A percentile compares a stretch with the other conserved stretches of the same genome.
Evolutionary conservation across 2,329 filamentous ascomycete species (phyloP).

Genomic region (Arthrinium puccinioides): DNA sequence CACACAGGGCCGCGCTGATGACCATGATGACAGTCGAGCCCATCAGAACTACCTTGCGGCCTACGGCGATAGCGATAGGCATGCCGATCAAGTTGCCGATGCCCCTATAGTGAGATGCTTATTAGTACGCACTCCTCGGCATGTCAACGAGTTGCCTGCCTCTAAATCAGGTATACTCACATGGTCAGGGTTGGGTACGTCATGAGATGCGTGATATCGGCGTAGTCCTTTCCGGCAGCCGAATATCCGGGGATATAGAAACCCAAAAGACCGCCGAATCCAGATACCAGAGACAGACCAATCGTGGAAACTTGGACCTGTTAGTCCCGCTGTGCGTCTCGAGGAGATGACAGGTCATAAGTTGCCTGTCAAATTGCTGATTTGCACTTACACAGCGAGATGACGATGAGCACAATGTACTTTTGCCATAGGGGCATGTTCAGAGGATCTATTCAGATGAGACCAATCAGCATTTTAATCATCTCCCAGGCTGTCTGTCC

Average conservation of each 20-base stretch:
- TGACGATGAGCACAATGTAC: conserved; percentile 15
- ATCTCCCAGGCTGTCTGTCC: no score
- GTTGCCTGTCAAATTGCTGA: neutral
- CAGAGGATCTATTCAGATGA: conserved; percentile 21
- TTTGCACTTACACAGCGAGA: conserved; percentile 17
- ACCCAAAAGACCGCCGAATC: conserved; percentile 30
- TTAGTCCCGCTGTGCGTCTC: neutral
- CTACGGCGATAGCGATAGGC: conserved; percentile 27
- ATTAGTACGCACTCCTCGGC: no score
- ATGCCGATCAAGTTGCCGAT: conserved; percentile 22
- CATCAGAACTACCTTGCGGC: conserved; percentile 24
- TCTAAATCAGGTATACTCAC: no score
- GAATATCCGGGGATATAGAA: conserved; percentile 33
- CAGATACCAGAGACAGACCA: conserved; percentile 29
- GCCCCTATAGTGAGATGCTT: conserved; percentile 15
- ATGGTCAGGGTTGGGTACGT: conserved; percentile 22
- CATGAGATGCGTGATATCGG: conserved; percentile 30
- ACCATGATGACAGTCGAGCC: conserved; percentile 20
- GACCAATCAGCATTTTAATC: neutral
- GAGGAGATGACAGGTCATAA: no score
- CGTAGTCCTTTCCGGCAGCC: conserved; percentile 25
- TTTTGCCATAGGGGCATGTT: conserved; percentile 21
- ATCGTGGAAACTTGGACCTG: conserved; percentile 26
- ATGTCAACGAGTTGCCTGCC: no score
- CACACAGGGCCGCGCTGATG: conserved; percentile 20